phyloP scores from a whole-genome alignment of 306 rosid species.

The Sicyos baderoa region DNA sequence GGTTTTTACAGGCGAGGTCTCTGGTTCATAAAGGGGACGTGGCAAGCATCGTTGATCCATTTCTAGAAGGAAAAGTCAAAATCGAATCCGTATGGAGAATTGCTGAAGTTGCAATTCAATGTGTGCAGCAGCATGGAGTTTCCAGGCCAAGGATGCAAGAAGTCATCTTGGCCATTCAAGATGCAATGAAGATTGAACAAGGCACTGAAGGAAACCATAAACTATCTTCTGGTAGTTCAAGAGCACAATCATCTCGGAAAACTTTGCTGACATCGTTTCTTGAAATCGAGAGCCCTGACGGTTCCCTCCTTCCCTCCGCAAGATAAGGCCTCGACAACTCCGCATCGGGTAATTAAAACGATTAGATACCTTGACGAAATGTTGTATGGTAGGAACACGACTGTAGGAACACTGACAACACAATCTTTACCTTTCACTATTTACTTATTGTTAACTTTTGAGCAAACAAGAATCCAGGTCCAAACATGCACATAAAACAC shows the following conservation, averaged over 20 bases:
- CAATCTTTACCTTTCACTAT: conserved; percentile 3
- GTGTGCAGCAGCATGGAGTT: conserved; percentile 74
- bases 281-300: conserved; percentile 79
- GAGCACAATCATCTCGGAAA: conserved; percentile 70
- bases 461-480: conserved; percentile 1
- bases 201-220: conserved; percentile 40
- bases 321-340: conserved; percentile 29
- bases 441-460: background rate
- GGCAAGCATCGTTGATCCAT: conserved; percentile 62
- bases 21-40: conserved; percentile 72
- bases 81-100: conserved; percentile 85
- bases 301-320: conserved; percentile 60
- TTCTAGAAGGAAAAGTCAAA: conserved; percentile 49
- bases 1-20: conserved; percentile 57
- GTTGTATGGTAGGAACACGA: background rate
- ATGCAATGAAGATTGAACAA: conserved; percentile 64
- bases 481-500: background rate
- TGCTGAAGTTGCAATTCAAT: conserved; percentile 76
- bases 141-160: conserved; percentile 97
- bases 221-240: conserved; percentile 42
- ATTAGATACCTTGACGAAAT: background rate
- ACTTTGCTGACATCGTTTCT: conserved; percentile 84
- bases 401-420: conserved; percentile 18
- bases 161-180: conserved; percentile 78
- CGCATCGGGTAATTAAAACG: conserved; percentile 11